phyloP scores from a whole-genome alignment of 345 rosid species.

The Excoecaria agallocha region DNA sequence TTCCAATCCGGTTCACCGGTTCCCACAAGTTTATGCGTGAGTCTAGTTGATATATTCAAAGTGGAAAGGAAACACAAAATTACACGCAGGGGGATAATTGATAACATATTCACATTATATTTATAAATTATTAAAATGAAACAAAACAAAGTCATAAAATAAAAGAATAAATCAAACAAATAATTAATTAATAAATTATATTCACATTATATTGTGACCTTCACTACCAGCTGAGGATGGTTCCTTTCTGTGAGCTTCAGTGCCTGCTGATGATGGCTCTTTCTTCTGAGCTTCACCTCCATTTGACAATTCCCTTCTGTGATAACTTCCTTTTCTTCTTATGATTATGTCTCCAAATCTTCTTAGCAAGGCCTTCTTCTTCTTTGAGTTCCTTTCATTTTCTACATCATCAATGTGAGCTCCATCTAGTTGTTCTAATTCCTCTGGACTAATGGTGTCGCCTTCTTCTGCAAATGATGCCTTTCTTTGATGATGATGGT shows the following conservation, averaged over 20 bases:
- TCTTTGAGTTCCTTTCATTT: conserved; percentile 47
- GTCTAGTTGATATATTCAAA: no score
- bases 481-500: conserved; percentile 40
- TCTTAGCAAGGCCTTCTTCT: conserved; percentile 65
- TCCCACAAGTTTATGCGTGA: no score
- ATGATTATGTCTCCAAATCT: conserved; percentile 69
- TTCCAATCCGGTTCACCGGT: no score
- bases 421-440: conserved; percentile 43
- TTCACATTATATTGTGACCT: no score
- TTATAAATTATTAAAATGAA: no score
- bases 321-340: conserved; percentile 40
- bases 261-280: conserved; percentile 2
- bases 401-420: conserved; percentile 51
- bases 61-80: neutral
- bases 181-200: neutral
- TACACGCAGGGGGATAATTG: neutral
- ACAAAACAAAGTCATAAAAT: neutral
- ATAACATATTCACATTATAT: neutral
- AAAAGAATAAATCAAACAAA: neutral
- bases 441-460: conserved; percentile 42
- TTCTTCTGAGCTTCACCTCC: conserved; percentile 12
- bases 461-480: conserved; percentile 46
- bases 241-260: conserved; percentile 13
- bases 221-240: neutral
- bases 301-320: conserved; percentile 35